These are phyloP conservation scores for Hepatocystis sp. DNA, from an alignment of 169 alveolate species.

Conservation along the genomic window DNA sequence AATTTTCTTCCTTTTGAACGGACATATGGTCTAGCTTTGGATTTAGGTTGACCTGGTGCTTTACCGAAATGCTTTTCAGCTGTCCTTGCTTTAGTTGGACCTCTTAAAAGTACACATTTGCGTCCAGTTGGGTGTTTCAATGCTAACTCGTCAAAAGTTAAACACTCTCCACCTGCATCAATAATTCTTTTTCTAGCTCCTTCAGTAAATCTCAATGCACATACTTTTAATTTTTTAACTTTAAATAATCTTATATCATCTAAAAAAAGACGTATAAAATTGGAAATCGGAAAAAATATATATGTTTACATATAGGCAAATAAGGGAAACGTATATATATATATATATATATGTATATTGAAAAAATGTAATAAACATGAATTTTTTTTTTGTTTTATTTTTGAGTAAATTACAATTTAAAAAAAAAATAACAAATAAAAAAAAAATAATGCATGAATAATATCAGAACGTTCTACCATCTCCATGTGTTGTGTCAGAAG, in stretches of 20 bases:
- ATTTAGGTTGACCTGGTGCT: constrained; percentile 95
- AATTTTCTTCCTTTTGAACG: constrained; percentile 95
- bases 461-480: constrained; percentile 84
- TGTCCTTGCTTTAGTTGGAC: constrained; percentile 95
- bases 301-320: neutral
- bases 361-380: neutral
- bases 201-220: constrained; percentile 98
- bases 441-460: constrained; percentile 3
- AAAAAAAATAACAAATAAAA: neutral
- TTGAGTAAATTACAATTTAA: neutral
- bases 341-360: neutral
- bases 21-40: constrained; percentile 93
- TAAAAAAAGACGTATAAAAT: constrained; percentile 23
- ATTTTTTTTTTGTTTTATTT: too few relatives aligned
- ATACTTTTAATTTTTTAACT: constrained; percentile 93
- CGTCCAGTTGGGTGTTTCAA: constrained; percentile 93
- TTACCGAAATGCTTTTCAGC: constrained; percentile 97
- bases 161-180: constrained; percentile 98
- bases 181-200: constrained; percentile 96
- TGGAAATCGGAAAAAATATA: neutral
- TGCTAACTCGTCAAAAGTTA: constrained; percentile 98
- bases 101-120: constrained; percentile 96
- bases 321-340: neutral
- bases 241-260: constrained; percentile 92
- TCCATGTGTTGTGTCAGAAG: constrained; percentile 86